phyloP scores from a whole-genome alignment of 192 early-diverging fungal genomes.

The Coemansia sp. region DNA sequence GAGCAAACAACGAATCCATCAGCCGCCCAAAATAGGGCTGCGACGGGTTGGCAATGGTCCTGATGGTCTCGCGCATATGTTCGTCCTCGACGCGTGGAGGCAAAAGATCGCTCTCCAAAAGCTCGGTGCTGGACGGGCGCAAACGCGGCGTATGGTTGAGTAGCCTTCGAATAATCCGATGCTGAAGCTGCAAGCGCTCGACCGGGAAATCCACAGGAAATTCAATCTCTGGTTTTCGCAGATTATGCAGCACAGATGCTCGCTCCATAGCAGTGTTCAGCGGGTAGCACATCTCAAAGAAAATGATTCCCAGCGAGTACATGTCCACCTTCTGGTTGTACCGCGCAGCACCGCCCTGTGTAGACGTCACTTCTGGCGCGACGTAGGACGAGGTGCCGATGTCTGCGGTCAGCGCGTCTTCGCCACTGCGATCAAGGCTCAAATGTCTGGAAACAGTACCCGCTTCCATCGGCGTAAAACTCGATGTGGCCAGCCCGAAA shows the following conservation, averaged over 20 bases:
- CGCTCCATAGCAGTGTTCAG: conserved; percentile 89
- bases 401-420: conserved; percentile 72
- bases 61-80: conserved; percentile 85
- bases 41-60: conserved; percentile 85
- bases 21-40: conserved; percentile 81
- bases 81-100: conserved; percentile 88
- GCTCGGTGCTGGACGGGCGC: conserved; percentile 77
- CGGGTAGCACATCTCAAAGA: conserved; percentile 90
- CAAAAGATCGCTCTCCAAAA: conserved; percentile 76
- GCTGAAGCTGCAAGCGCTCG: conserved; percentile 65
- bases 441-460: conserved; percentile 13
- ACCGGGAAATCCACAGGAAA: conserved; percentile 62
- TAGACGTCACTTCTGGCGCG: conserved; percentile 60
- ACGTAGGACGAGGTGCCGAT: conserved; percentile 91
- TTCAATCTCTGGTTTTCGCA: conserved; percentile 57
- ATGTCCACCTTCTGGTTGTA: conserved; percentile 84
- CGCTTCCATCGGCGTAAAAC: conserved; percentile 39
- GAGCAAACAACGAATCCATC: conserved; percentile 77
- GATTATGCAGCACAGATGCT: conserved; percentile 60
- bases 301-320: conserved; percentile 89
- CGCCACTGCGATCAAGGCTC: conserved; percentile 42
- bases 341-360: conserved; percentile 37
- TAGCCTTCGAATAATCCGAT: conserved; percentile 68
- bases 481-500: conserved; percentile 85
- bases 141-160: conserved; percentile 74